Evolutionary conservation across 75 land plant species (phyloP).

Genomic region (Pseudotsuga menziesii): DNA sequence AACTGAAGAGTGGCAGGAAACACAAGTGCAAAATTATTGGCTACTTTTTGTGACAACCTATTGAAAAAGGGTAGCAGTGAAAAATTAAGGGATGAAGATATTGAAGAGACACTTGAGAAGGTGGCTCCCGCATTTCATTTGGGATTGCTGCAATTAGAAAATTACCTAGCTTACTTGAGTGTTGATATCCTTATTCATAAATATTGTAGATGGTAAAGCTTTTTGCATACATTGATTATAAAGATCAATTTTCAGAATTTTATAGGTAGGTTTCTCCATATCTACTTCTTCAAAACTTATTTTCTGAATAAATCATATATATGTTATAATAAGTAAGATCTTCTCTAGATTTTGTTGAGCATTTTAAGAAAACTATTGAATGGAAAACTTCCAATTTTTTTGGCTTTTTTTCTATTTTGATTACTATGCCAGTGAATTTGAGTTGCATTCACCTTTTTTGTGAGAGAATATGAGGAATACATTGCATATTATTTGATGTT

Average conservation of each 20-base stretch:
- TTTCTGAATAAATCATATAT: background rate
- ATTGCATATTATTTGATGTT: background rate
- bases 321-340: no score
- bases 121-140: constrained; percentile 16
- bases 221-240: constrained; percentile 89
- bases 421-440: background rate
- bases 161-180: background rate
- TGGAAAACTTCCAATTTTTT: background rate
- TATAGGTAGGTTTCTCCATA: constrained; percentile 49
- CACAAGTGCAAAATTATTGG: constrained; percentile 88
- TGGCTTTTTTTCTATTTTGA: background rate
- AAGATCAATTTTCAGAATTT: constrained; percentile 92
- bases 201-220: constrained; percentile 75
- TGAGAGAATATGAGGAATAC: background rate
- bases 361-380: background rate
- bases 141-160: background rate
- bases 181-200: background rate
- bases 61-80: constrained; percentile 93
- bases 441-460: background rate
- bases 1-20: constrained; percentile 85
- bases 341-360: background rate
- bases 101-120: constrained; percentile 95
- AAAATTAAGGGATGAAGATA: constrained; percentile 85
- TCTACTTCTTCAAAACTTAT: background rate
- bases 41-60: constrained; percentile 88